These are phyloP conservation scores for Lepidium aucheri DNA, from an alignment of 345 rosid genomes.

Conservation along the genomic window DNA sequence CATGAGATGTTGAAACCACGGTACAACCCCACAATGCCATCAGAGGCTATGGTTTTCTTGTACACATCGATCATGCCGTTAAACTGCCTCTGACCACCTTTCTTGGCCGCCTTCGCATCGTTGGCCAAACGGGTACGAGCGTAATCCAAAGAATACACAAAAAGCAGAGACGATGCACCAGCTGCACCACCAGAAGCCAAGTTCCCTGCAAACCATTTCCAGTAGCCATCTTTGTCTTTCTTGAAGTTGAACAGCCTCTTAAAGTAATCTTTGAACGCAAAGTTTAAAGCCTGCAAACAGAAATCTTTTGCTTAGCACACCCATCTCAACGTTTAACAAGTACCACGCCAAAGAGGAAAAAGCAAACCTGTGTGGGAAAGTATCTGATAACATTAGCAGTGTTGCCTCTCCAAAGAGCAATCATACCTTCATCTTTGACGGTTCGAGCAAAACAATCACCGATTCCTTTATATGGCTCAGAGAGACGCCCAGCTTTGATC, in stretches of 20 bases:
- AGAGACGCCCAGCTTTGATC: constrained; percentile 65
- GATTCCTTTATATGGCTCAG: constrained; percentile 82
- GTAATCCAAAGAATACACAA: constrained; percentile 80
- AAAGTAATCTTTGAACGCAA: constrained; percentile 88
- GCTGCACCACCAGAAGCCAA: constrained; percentile 89
- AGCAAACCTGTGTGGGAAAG: constrained; percentile 69
- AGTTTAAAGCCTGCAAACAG: constrained; percentile 54
- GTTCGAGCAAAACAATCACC: constrained; percentile 68
- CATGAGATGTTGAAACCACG: constrained; percentile 86
- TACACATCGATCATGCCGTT: constrained; percentile 74
- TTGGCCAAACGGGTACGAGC: constrained; percentile 90
- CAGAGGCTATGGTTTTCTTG: constrained; percentile 62
- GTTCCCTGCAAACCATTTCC: constrained; percentile 95
- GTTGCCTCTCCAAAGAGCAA: constrained; percentile 84
- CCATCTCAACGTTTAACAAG: background rate
- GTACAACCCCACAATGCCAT: constrained; percentile 81
- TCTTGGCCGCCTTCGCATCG: constrained; percentile 80
- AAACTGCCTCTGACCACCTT: constrained; percentile 87
- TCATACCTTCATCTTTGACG: constrained; percentile 49
- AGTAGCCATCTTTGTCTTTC: constrained; percentile 86
- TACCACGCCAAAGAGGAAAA: background rate
- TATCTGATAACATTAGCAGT: constrained; percentile 88
- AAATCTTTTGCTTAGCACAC: background rate
- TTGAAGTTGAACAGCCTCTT: constrained; percentile 83
- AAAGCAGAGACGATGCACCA: constrained; percentile 81